These are phyloP conservation scores for Tylopilus cervinicoccineus DNA, from an alignment of 768 basidiomycete genomes.

Conservation along the genomic window DNA sequence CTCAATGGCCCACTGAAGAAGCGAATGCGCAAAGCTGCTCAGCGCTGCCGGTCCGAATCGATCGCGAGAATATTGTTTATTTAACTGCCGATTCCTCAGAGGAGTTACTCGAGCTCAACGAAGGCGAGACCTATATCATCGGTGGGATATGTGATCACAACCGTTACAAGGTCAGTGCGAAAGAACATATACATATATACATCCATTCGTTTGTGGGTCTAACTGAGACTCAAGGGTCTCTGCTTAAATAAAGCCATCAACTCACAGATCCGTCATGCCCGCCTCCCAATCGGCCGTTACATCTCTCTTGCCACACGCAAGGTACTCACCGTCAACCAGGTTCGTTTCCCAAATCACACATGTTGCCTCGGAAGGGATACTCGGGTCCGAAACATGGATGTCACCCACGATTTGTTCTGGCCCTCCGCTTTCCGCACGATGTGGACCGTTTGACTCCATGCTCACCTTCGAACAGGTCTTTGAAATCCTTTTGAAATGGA, in stretches of 20 bases:
- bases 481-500: slow-evolving; percentile 88
- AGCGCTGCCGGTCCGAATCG: slow-evolving; percentile 8
- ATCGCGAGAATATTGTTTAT: slow-evolving; percentile 68
- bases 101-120: slow-evolving; percentile 76
- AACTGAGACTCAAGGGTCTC: slow-evolving; percentile 55
- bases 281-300: slow-evolving; percentile 93
- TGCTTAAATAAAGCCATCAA: slow-evolving; percentile 82
- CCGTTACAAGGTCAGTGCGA: slow-evolving; percentile 73
- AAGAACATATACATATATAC: background rate
- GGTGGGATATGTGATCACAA: slow-evolving; percentile 96
- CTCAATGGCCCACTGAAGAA: slow-evolving; percentile 1
- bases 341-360: slow-evolving; percentile 18
- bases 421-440: background rate
- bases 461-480: slow-evolving; percentile 47
- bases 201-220: slow-evolving; percentile 3
- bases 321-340: slow-evolving; percentile 95
- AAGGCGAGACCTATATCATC: slow-evolving; percentile 89
- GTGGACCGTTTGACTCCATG: slow-evolving; percentile 2
- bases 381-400: background rate
- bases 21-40: background rate
- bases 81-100: slow-evolving; percentile 92
- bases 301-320: slow-evolving; percentile 86
- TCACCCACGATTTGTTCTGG: background rate
- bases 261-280: slow-evolving; percentile 76
- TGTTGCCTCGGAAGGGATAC: background rate